Evolutionary conservation across 345 rosid genomes (phyloP), one percentile per base, ranked within the genome.

Genomic region (Euphorbia tirucalli): DNA sequence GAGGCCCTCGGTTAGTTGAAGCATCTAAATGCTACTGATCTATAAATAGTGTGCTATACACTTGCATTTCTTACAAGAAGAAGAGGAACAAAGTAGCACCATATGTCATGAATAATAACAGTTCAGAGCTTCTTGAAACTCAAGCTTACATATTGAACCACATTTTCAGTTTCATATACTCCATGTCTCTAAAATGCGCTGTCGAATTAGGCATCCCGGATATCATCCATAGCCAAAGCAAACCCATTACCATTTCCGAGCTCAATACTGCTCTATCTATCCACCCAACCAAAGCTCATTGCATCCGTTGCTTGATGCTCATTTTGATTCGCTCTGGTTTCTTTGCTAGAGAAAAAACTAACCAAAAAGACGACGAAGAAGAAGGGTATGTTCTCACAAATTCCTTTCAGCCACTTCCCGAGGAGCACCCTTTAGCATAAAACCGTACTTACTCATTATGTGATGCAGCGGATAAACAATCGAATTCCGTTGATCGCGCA

Each of bases 181-280:
- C 85, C 18, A 74, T 81, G 83, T 85, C 81, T 0, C 69, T 80
- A 11, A 85, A 78, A 27, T 80, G 75, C 2, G 84, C 81, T 0
- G 72, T 80, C 3, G 85, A 84, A 85, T n/a, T n/a, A n/a, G n/a
- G n/a, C n/a, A n/a, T n/a, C n/a, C n/a, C n/a, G n/a, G n/a, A n/a
- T n/a, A n/a, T 82, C 30, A 75, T 82, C 8, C 69, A 74, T 76
- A 62, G 81, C 22, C 71, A 76, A 18, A 65, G 60, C 0, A n/a
- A 28, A 11, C 65, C 80, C 3, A 19, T 78, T 66, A 59, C 86
- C 11, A 54, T 83, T 54, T n/a, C 58, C 21, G 58, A 54, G 28
- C 58, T 54, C 28, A 54, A 1, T 54, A 3, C 27, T 54, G 58
- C 58, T 7, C 58, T n/a, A 54, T 22, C 6, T n/a, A 54, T 54